Evolutionary conservation across 1,284 basidiomycete species (phyloP), one percentile per base, ranked within the genome.

Genomic region (Puccinia coronata): DNA sequence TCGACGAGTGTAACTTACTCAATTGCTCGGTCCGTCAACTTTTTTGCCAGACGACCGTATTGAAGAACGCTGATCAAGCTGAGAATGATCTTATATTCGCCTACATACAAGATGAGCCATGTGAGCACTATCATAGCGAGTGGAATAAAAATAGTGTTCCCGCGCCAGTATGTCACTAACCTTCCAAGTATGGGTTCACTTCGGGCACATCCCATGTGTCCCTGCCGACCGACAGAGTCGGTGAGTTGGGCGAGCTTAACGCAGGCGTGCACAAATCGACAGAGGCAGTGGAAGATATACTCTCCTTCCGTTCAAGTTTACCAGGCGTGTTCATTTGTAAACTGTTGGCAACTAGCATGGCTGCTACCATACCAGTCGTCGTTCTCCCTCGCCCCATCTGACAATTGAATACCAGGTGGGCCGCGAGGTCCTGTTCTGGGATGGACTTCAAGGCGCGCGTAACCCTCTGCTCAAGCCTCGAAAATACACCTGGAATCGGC

Each of bases 11-110:
- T 95, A 94, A 83, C 84, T 91, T 87, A 87, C 80, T 98, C 94
- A 84, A 97, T 91, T 0, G 93, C 93, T 55, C 90, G 88, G 86
- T 99, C 97, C 0, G 95, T 92, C 82, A 99, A 86, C 69, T 91
- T 90, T 87, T 99, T 99, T n/a, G 97, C 97, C 25, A 92, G 88
- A 87, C 95, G 95, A 31, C 94, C 94, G 83, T 93, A 90, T 18
- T 92, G 92, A 25, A 97, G 89, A 5, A 97, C 92, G 20, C 93
- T 92, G 69, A 97, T 93, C 67, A 99, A 91, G 84, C 97, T 95
- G 61, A 99, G 87, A 82, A 99, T 98, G 2, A 92, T 93, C 87
- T 98, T 98, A 88, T 98, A 99, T 85, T 99, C 96, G 71, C 96
- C 96, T 92, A 84, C 14, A 20, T 14, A 3, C 14, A 55, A 86